Conservation (phyloP, 306 rosid species). For the Hylodesmum podocarpum region DNA sequence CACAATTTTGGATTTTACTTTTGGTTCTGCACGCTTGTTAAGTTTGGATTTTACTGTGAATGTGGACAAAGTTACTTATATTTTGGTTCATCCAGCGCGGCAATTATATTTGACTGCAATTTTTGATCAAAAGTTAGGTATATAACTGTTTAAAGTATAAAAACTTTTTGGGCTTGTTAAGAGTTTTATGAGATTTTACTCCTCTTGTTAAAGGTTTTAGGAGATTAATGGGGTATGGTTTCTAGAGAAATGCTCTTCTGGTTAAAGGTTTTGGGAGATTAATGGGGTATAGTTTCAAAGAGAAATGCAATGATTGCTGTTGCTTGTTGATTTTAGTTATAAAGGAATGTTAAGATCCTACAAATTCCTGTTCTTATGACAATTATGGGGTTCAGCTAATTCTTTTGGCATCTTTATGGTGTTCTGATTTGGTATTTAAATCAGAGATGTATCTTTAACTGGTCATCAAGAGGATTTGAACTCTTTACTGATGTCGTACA, state of each 20-base stretch:
- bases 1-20: slow-evolving; percentile 18
- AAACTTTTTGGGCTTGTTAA: background rate
- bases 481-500: background rate
- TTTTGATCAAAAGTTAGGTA: slow-evolving; percentile 15
- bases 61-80: slow-evolving; percentile 4
- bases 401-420: background rate
- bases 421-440: background rate
- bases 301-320: slow-evolving; percentile 7
- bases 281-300: background rate
- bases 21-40: slow-evolving; percentile 12
- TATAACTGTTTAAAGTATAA: background rate
- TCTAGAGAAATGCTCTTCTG: background rate
- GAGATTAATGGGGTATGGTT: background rate
- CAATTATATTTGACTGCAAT: slow-evolving; percentile 1
- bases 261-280: slow-evolving; percentile 1
- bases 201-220: background rate
- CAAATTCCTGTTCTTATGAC: background rate
- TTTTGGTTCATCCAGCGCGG: slow-evolving; percentile 15
- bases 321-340: background rate
- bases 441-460: background rate
- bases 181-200: background rate
- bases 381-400: background rate
- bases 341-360: background rate
- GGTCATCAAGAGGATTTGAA: background rate
- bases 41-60: background rate